These are phyloP conservation scores for Cryphonectria japonica DNA, from an alignment of 2,329 filamentous ascomycete genomes.

Conservation along the genomic window DNA sequence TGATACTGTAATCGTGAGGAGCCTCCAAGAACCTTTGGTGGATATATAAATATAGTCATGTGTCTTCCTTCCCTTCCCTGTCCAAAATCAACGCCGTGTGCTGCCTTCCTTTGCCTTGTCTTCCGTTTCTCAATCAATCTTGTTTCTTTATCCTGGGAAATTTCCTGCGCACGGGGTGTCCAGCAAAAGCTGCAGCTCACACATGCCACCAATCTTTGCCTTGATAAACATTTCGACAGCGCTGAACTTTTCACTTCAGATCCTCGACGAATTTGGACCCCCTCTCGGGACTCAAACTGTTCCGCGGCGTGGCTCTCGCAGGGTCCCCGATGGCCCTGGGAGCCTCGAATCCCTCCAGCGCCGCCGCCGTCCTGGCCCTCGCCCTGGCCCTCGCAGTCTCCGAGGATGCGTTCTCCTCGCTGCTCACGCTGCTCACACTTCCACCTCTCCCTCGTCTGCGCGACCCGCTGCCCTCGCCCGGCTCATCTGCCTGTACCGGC, in stretches of 20 bases:
- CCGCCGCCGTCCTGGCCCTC: conserved; percentile 17
- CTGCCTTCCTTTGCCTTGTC: not conserved
- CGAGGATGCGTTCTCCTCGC: conserved; percentile 6
- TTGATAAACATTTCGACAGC: not conserved
- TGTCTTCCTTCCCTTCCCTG: not conserved
- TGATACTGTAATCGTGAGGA: not conserved
- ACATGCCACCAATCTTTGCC: not conserved
- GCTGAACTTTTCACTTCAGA: conserved; percentile 36
- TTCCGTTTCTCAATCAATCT: not conserved
- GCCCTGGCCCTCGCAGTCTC: not conserved
- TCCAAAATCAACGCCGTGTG: not conserved
- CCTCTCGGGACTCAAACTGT: conserved; percentile 47
- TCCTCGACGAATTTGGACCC: conserved; percentile 57
- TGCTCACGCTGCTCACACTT: conserved; percentile 33
- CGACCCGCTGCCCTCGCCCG: conserved; percentile 24
- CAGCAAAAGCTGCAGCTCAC: not conserved
- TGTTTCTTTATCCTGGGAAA: not conserved
- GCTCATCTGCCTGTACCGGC: conserved; percentile 19
- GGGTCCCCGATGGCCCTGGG: conserved; percentile 34
- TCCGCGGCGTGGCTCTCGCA: conserved; percentile 27
- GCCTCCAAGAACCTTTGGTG: not conserved
- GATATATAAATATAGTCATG: not conserved
- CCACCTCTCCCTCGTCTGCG: conserved; percentile 8
- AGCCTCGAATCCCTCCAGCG: conserved; percentile 25
- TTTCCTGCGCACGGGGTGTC: not conserved